Conservation (phyloP, 176 grass and related monocot genomes). For the Phoenix roebelenii region DNA sequence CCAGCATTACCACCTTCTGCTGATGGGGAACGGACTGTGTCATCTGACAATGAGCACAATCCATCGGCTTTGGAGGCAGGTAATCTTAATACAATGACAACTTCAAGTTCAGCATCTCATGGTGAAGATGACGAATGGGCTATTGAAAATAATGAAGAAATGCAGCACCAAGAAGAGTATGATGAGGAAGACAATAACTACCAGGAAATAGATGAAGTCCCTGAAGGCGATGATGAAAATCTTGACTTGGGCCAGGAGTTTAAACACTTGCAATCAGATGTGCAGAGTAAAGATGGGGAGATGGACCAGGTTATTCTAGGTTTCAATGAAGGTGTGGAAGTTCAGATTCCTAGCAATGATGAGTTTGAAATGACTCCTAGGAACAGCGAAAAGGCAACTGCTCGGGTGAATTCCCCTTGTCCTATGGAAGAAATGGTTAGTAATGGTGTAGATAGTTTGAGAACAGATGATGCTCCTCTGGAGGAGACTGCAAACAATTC, state of each 20-base stretch:
- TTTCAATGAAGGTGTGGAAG: conserved; percentile 89
- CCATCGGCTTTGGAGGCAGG: conserved; percentile 29
- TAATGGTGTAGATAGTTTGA: conserved; percentile 15
- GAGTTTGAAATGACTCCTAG: conserved; percentile 49
- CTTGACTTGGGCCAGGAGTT: conserved; percentile 52
- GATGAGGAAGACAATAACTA: conserved; percentile 58
- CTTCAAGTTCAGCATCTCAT: conserved; percentile 45
- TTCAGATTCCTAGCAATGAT: conserved; percentile 54
- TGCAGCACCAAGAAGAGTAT: conserved; percentile 46
- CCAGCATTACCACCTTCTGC: conserved; percentile 86
- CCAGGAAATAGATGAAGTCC: conserved; percentile 45
- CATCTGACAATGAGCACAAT: conserved; percentile 53
- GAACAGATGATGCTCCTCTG: not conserved
- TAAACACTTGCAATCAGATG: conserved; percentile 27
- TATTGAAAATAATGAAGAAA: conserved; percentile 46
- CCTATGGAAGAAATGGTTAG: conserved; percentile 27
- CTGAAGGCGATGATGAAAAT: conserved; percentile 52
- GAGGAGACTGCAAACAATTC: conserved; percentile 9
- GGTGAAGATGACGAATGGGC: conserved; percentile 69
- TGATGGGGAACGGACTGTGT: conserved; percentile 61
- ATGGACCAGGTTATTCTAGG: conserved; percentile 80
- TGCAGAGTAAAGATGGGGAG: conserved; percentile 30
- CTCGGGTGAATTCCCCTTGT: conserved; percentile 16
- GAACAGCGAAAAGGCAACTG: conserved; percentile 38
- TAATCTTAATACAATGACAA: conserved; percentile 31